Percentiles rank a stretch among this genome's conserved stretches.
These are phyloP conservation scores for Amaranthus tricolor DNA, from an alignment of 179 eudicot species.

Conservation along the genomic window DNA sequence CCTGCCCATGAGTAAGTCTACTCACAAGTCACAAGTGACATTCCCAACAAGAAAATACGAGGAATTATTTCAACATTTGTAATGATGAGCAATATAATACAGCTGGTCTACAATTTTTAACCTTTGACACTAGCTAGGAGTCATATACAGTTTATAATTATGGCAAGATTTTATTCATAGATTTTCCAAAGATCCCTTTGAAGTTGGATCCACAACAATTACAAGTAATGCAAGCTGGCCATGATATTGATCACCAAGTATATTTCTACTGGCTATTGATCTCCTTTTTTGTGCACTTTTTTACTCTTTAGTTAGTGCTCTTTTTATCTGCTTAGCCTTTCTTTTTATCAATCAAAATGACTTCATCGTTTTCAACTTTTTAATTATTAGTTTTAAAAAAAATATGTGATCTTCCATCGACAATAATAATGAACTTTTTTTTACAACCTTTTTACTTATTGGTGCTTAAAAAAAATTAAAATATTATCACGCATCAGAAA, in stretches of 20 bases:
- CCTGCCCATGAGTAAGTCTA: too few relatives aligned
- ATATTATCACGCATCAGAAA: too few relatives aligned
- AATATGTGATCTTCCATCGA: too few relatives aligned
- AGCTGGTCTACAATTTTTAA: not conserved
- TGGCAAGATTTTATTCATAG: not conserved
- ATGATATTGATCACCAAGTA: not conserved
- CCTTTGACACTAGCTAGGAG: conserved; percentile 12
- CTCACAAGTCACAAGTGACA: too few relatives aligned
- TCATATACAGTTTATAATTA: not conserved
- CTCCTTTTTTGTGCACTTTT: not conserved
- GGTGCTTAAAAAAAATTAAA: too few relatives aligned
- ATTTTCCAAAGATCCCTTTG: not conserved
- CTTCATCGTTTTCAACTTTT: not conserved
- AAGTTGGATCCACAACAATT: conserved; percentile 15
- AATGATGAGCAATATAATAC: not conserved
- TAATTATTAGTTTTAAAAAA: not conserved
- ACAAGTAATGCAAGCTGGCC: conserved; percentile 4
- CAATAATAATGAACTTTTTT: too few relatives aligned
- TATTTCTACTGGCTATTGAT: not conserved
- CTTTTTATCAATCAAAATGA: not conserved
- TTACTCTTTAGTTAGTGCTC: conserved; percentile 7
- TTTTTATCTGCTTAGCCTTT: conserved; percentile 9
- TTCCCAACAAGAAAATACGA: too few relatives aligned
- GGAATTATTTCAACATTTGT: too few relatives aligned
- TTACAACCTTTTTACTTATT: too few relatives aligned